phyloP scores from a whole-genome alignment of 2,329 filamentous ascomycete species.

The Trichothecium roseum region DNA sequence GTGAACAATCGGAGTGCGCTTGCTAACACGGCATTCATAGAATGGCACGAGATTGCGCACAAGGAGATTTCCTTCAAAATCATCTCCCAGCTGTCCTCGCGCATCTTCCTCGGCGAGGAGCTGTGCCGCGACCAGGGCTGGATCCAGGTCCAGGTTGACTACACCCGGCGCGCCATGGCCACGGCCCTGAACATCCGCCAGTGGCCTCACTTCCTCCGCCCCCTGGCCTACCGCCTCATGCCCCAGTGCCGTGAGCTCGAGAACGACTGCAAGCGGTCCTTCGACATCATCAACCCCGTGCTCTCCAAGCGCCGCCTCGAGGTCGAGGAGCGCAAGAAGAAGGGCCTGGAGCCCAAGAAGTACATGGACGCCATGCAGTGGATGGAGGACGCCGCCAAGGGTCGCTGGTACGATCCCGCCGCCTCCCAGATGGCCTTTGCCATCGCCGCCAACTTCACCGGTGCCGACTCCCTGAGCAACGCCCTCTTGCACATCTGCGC shows the following conservation, averaged over 20 bases:
- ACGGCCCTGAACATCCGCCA: conserved; percentile 5
- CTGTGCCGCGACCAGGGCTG: conserved; percentile 10
- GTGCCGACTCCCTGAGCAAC: conserved; percentile 9
- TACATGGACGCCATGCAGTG: conserved; percentile 11
- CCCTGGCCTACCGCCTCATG: conserved; percentile 9
- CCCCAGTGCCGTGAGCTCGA: conserved; percentile 7
- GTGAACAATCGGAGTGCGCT: no score
- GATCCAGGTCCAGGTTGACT: conserved; percentile 8
- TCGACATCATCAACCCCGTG: conserved; percentile 6
- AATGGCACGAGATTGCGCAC: not conserved
- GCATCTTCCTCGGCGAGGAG: conserved; percentile 11
- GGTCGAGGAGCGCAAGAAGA: conserved; percentile 20
- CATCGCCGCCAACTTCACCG: conserved; percentile 13
- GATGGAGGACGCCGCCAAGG: conserved; percentile 5
- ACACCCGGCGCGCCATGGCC: conserved; percentile 3
- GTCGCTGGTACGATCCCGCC: conserved; percentile 6
- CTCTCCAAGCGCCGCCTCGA: conserved; percentile 24
- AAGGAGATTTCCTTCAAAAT: conserved; percentile 3
- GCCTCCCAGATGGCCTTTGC: conserved; percentile 10
- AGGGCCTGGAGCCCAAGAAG: conserved; percentile 6
- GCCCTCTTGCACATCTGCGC: conserved; percentile 10
- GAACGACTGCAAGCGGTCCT: conserved; percentile 3
- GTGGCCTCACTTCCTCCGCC: conserved; percentile 9
- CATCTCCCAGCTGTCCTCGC: conserved; percentile 8
- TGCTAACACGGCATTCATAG: no score